Evolutionary conservation across 768 basidiomycete species (phyloP).

Genomic region (Trametes sanguinea): DNA sequence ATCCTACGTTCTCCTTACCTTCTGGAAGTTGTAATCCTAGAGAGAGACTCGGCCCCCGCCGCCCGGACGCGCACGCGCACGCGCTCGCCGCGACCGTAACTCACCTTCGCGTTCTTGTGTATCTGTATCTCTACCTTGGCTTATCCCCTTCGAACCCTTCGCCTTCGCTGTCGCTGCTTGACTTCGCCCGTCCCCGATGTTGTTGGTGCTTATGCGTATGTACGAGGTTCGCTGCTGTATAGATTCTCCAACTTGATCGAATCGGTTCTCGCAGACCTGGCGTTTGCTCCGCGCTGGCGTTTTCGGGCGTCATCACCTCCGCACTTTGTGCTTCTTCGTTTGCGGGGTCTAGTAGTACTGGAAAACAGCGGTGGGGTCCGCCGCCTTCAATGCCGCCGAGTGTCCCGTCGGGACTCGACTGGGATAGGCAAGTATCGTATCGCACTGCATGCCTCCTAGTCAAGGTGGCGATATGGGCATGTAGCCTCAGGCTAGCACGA

Average conservation of each 20-base stretch:
- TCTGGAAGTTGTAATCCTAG: constrained; percentile 3
- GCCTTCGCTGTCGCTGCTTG: neutral
- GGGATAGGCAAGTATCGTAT: no score
- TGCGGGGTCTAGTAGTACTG: neutral
- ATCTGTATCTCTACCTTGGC: neutral
- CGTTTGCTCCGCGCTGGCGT: neutral
- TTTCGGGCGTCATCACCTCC: no score
- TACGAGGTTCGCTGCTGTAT: neutral
- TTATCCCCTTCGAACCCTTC: no score
- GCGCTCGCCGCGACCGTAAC: neutral
- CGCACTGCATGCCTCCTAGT: no score
- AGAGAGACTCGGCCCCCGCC: neutral
- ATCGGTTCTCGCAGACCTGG: neutral
- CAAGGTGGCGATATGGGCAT: no score
- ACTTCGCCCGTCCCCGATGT: no score
- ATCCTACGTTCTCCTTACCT: neutral
- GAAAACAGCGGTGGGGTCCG: no score
- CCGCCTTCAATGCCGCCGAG: no score
- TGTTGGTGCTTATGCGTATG: neutral
- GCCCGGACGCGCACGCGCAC: neutral
- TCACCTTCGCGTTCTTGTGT: neutral
- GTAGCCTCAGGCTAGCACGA: no score
- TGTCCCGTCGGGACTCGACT: no score
- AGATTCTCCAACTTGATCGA: neutral
- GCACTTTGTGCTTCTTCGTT: neutral